Conservation (phyloP, 2,329 filamentous ascomycete genomes). For the Aspergillus aculeatinus region DNA sequence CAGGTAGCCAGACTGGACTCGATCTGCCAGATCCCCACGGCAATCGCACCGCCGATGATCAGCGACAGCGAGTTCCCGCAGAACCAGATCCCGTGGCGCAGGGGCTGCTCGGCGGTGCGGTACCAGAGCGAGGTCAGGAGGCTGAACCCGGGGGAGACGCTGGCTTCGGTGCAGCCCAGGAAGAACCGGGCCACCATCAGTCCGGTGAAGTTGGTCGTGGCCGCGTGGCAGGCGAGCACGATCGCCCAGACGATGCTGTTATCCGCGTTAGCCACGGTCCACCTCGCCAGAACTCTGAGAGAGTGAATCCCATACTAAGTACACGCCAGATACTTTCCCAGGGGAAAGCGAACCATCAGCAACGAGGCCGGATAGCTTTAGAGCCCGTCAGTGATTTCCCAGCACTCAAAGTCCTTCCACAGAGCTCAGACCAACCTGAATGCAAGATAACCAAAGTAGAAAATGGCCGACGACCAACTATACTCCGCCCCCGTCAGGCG, state of each 20-base stretch:
- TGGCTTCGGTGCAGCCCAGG: constrained; percentile 44
- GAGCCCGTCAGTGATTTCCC: not conserved
- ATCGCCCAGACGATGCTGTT: constrained; percentile 31
- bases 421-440: constrained; percentile 29
- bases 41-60: constrained; percentile 27
- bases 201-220: constrained; percentile 39
- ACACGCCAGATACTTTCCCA: constrained; percentile 37
- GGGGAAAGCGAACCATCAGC: constrained; percentile 36
- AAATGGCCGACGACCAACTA: constrained; percentile 24
- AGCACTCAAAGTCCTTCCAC: not conserved
- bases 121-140: constrained; percentile 37
- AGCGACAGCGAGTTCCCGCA: constrained; percentile 30
- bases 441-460: constrained; percentile 30
- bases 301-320: constrained; percentile 17
- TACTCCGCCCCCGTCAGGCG: constrained; percentile 26
- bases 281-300: not conserved
- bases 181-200: constrained; percentile 45
- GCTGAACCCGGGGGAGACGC: constrained; percentile 36
- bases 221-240: constrained; percentile 34
- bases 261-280: not conserved
- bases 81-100: constrained; percentile 34
- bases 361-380: constrained; percentile 28
- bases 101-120: constrained; percentile 29
- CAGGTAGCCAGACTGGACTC: constrained; percentile 19
- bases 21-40: constrained; percentile 29